These are phyloP conservation scores for Nannochloropsis salina DNA, from an alignment of 108 stramenopile genomes.

Conservation along the genomic window DNA sequence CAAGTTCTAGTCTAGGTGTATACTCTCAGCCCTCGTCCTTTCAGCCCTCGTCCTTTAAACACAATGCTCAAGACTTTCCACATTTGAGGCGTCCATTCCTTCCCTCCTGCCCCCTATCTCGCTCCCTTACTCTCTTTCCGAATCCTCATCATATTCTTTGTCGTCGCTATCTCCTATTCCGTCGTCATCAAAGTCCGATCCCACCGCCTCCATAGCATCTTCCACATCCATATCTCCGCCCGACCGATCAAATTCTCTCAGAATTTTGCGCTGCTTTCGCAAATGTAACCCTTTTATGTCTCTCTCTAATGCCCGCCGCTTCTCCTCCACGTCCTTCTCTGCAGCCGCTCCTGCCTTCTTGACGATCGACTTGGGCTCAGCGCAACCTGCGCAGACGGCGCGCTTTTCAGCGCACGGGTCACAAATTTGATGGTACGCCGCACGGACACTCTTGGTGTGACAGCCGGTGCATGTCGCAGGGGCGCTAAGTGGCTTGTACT, in stretches of 20 bases:
- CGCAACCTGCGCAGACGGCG: slow-evolving; percentile 39
- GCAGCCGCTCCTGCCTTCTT: background rate
- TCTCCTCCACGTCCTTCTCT: background rate
- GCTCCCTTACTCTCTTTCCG: background rate
- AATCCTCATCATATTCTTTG: background rate
- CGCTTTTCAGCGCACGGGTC: slow-evolving; percentile 36
- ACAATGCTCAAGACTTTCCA: background rate
- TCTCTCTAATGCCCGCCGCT: background rate
- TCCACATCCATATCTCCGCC: background rate
- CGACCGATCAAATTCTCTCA: background rate
- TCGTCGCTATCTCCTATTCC: background rate
- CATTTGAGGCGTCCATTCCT: background rate
- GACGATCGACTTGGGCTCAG: background rate
- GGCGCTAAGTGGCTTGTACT: slow-evolving; percentile 50
- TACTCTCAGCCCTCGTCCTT: background rate
- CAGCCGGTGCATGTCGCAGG: slow-evolving; percentile 52
- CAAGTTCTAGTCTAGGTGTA: no score
- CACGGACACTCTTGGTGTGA: slow-evolving; percentile 43
- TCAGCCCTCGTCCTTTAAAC: background rate
- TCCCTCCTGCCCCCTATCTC: background rate
- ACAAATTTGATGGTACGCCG: slow-evolving; percentile 53
- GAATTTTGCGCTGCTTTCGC: background rate
- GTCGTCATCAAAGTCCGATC: background rate
- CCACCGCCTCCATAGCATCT: background rate
- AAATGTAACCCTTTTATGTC: slow-evolving; percentile 6